Conservation (phyloP, 2,329 filamentous ascomycete species). For the Drechslerella stenobrocha region DNA sequence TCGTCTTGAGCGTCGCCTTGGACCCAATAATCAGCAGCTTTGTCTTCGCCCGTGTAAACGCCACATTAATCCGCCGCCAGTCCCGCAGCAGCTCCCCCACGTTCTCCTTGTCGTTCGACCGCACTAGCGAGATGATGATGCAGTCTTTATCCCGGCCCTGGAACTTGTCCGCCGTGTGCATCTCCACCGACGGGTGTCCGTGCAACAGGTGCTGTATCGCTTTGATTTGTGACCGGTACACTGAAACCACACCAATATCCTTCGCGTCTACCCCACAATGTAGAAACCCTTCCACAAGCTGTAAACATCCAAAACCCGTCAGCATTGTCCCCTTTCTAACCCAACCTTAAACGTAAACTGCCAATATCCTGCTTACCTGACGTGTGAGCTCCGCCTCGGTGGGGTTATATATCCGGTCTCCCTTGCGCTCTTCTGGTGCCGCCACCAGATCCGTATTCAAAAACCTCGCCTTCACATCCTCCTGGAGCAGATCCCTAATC, state of each 20-base stretch:
- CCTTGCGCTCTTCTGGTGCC: conserved; percentile 71
- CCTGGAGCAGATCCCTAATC: conserved; percentile 51
- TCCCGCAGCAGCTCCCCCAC: conserved; percentile 93
- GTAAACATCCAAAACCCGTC: conserved; percentile 56
- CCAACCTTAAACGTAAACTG: not conserved
- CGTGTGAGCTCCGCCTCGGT: conserved; percentile 67
- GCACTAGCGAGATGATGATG: conserved; percentile 81
- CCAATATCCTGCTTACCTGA: conserved; percentile 36
- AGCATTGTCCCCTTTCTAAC: conserved; percentile 6
- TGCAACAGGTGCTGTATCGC: conserved; percentile 74
- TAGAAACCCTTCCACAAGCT: conserved; percentile 79
- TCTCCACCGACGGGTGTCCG: conserved; percentile 70
- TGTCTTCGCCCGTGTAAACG: conserved; percentile 86
- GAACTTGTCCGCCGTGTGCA: conserved; percentile 96
- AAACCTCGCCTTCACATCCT: conserved; percentile 70
- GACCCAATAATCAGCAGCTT: conserved; percentile 90
- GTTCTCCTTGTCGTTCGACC: conserved; percentile 76
- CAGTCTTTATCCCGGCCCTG: conserved; percentile 96
- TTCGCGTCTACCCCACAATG: conserved; percentile 71
- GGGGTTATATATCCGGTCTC: conserved; percentile 84
- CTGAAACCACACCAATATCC: conserved; percentile 92
- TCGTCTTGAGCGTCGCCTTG: conserved; percentile 69
- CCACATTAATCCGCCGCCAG: conserved; percentile 92
- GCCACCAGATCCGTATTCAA: conserved; percentile 83
- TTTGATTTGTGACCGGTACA: conserved; percentile 85